These are phyloP conservation scores for Rosa persica DNA, from an alignment of 306 rosid species.

Conservation along the genomic window DNA sequence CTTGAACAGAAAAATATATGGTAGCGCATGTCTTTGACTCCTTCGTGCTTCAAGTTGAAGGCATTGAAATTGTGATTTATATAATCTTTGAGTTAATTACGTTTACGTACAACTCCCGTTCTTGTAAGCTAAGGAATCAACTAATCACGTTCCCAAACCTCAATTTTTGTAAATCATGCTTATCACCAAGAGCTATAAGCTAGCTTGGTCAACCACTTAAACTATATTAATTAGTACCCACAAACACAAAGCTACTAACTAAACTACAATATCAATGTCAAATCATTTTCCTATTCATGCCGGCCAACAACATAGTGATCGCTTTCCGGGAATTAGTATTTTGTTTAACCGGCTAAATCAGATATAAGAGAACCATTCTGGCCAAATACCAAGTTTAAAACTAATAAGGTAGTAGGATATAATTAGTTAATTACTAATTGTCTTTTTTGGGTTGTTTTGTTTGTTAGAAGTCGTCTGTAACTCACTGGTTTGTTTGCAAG, in stretches of 20 bases:
- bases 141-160: conserved; percentile 1
- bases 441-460: background rate
- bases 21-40: conserved; percentile 6
- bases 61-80: background rate
- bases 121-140: conserved; percentile 7
- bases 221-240: background rate
- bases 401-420: background rate
- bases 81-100: background rate
- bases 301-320: background rate
- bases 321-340: background rate
- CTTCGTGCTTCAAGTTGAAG: conserved; percentile 15
- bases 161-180: background rate
- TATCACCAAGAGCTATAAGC: background rate
- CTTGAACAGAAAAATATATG: conserved; percentile 18
- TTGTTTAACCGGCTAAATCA: background rate
- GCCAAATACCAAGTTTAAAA: background rate
- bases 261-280: background rate
- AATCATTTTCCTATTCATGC: conserved; percentile 6
- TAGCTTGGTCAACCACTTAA: conserved; percentile 16
- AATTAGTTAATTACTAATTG: background rate
- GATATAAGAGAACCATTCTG: background rate
- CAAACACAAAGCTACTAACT: background rate
- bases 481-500: background rate
- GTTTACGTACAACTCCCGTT: background rate
- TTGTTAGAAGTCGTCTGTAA: background rate